Evolutionary conservation across 371 early-diverging fungal species (phyloP).

Genomic region (Thermomucor indicae-seudaticae): DNA sequence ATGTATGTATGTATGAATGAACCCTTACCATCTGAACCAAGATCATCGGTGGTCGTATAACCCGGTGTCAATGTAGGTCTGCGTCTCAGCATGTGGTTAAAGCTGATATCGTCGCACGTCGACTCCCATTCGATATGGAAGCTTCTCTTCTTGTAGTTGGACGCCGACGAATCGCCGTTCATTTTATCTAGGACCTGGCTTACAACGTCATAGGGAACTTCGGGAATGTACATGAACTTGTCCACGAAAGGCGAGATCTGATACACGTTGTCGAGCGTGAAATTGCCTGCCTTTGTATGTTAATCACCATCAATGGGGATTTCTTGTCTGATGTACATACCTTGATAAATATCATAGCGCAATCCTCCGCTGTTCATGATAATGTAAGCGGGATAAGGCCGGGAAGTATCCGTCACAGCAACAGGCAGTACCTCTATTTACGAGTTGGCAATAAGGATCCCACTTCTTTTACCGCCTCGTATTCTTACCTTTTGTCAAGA

Average conservation of each 20-base stretch:
- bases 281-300: conserved; percentile 23
- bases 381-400: conserved; percentile 36
- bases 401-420: conserved; percentile 22
- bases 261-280: conserved; percentile 47
- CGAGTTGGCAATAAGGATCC: background rate
- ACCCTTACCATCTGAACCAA: conserved; percentile 27
- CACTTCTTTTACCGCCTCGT: background rate
- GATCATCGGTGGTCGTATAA: conserved; percentile 49
- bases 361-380: conserved; percentile 47
- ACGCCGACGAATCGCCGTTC: conserved; percentile 12
- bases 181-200: conserved; percentile 44
- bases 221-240: conserved; percentile 31
- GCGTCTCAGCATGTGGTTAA: conserved; percentile 21
- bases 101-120: conserved; percentile 18
- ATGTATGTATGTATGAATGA: background rate
- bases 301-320: background rate
- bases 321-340: background rate
- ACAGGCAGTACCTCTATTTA: conserved; percentile 41
- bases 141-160: background rate
- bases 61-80: conserved; percentile 48
- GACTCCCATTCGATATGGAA: background rate
- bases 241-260: conserved; percentile 49
- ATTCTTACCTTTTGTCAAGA: conserved; percentile 33
- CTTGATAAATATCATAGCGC: conserved; percentile 48
- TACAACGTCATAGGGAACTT: conserved; percentile 29